Evolutionary conservation across 2,329 filamentous ascomycete genomes (phyloP), one percentile per base, ranked within the genome.

Genomic region (Colletotrichum acutatum): DNA sequence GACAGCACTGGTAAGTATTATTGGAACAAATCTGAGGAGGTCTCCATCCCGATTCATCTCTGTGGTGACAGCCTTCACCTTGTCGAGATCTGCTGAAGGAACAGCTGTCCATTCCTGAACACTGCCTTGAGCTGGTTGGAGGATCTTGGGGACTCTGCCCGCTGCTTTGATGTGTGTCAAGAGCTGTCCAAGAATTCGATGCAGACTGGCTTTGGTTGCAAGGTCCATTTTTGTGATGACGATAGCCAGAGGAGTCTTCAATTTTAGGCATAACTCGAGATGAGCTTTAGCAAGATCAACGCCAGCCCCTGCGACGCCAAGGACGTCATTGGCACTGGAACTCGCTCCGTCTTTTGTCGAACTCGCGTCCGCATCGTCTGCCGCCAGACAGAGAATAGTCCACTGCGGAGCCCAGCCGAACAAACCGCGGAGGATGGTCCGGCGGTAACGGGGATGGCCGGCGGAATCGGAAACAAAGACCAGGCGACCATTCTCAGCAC

Each of bases 401-500:
- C 97, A 99, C 80, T 98, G 95, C 9, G 97, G 97, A 49, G 94
- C 94, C 95, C 97, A 98, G 58, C 95, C 97, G 75, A 99, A 89
- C n/a, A 99, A 86, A 0, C 95, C 95, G 72, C 96, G 90, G 66
- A 98, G 86, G 2, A 95, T 96, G 6, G 96, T 98, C 68, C 97
- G 92, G 60, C 95, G 90, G 82, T 97, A 99, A 57, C 95, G 91
- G 49, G 95, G 93, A 75, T 97, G 94, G 0, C 97, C 97, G 19
- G 96, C 96, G 58, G 96, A 97, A 82, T 99, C 97, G 0, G 95
- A 94, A 7, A 98, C 86, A 76, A 98, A 95, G 5, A 97, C 94
- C 4, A 99, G 84, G 24, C 95, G 91, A 3, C 92, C 94, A 71
- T 88, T 84, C 73, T 92, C 90, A 0, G 94, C 90, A 61, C 91